Evolutionary conservation across 352 stramenopile genomes (phyloP).

Genomic region (Phytophthora crassamura): DNA sequence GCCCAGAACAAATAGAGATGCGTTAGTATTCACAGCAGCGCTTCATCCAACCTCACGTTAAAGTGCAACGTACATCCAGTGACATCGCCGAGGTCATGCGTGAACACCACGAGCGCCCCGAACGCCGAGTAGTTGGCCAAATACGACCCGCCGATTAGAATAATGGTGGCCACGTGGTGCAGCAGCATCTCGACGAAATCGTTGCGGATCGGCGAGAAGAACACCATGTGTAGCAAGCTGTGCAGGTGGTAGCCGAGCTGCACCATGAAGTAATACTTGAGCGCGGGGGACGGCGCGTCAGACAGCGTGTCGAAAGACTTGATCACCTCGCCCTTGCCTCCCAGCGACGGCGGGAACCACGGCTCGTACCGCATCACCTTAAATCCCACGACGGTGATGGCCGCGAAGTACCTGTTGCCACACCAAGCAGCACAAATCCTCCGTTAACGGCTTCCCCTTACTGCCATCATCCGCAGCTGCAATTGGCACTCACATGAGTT

Average conservation of each 20-base stretch:
- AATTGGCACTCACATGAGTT: constrained; percentile 54
- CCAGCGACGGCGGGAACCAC: constrained; percentile 52
- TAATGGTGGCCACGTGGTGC: constrained; percentile 61
- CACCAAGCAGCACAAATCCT: constrained; percentile 4
- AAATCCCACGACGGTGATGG: constrained; percentile 53
- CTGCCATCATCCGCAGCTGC: neutral
- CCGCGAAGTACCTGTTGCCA: constrained; percentile 53
- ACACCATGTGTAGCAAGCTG: constrained; percentile 60
- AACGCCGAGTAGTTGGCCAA: constrained; percentile 55
- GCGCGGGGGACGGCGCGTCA: constrained; percentile 37
- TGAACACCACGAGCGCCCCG: constrained; percentile 58
- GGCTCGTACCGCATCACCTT: constrained; percentile 49
- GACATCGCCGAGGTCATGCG: constrained; percentile 61
- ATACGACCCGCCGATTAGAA: constrained; percentile 55
- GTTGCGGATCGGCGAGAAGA: constrained; percentile 62
- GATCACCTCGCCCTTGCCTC: constrained; percentile 41
- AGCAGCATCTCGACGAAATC: constrained; percentile 70
- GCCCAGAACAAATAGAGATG: neutral
- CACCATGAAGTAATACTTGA: constrained; percentile 61
- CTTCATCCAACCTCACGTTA: neutral
- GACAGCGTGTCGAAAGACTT: constrained; percentile 42
- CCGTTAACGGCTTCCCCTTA: neutral
- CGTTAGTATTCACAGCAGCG: constrained; percentile 8
- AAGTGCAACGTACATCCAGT: constrained; percentile 48
- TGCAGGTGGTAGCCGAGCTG: constrained; percentile 68